phyloP scores from a whole-genome alignment of 2,329 filamentous ascomycete genomes.

The Alternaria solani region DNA sequence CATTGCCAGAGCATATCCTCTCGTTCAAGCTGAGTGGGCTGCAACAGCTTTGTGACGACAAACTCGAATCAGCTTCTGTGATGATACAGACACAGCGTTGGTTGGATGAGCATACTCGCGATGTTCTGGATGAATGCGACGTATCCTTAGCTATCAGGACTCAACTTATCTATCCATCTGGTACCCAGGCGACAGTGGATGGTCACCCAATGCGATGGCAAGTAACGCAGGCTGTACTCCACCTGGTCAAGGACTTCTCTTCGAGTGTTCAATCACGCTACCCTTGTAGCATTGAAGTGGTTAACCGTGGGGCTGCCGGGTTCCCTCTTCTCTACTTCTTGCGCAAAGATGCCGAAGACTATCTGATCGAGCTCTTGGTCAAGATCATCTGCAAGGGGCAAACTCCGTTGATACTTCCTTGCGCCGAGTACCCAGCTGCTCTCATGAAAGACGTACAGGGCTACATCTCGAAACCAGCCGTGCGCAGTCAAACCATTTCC shows the following conservation, averaged over 20 bases:
- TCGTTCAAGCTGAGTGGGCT: conserved; percentile 70
- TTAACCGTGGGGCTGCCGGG: conserved; percentile 39
- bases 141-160: conserved; percentile 54
- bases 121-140: conserved; percentile 70
- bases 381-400: conserved; percentile 44
- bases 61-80: conserved; percentile 50
- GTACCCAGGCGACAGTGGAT: conserved; percentile 51
- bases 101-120: conserved; percentile 61
- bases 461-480: conserved; percentile 44
- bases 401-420: conserved; percentile 34
- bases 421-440: conserved; percentile 23
- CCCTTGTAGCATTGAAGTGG: conserved; percentile 60
- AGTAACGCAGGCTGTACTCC: conserved; percentile 47
- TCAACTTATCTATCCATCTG: conserved; percentile 57
- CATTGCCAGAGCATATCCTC: conserved; percentile 69
- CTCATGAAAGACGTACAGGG: conserved; percentile 33
- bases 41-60: conserved; percentile 62
- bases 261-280: conserved; percentile 50
- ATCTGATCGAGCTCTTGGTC: conserved; percentile 41
- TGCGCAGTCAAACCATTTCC: conserved; percentile 23
- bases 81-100: conserved; percentile 64
- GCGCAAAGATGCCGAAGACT: conserved; percentile 47
- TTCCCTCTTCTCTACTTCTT: conserved; percentile 69
- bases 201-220: conserved; percentile 53
- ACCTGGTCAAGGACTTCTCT: conserved; percentile 36